Evolutionary conservation across 495 filamentous ascomycete genomes (phyloP).

Genomic region (Clohesyomyces aquaticus): DNA sequence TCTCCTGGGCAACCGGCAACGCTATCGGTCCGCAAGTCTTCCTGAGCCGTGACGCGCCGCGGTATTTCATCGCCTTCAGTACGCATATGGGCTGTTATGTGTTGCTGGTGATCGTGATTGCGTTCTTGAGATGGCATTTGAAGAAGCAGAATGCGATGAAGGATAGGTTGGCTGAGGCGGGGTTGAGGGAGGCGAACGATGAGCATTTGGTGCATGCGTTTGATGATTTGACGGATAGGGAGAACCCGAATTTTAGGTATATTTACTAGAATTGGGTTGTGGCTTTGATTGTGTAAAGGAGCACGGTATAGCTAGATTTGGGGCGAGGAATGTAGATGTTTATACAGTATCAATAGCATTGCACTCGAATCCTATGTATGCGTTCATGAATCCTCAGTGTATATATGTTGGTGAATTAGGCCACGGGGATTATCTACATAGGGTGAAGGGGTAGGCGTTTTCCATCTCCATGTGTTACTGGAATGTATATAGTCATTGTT

Average conservation of each 20-base stretch:
- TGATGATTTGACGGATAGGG: slow-evolving; percentile 63
- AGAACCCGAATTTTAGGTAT: slow-evolving; percentile 60
- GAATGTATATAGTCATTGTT: no score
- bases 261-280: no score
- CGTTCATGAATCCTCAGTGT: no score
- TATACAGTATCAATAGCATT: no score
- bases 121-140: slow-evolving; percentile 55
- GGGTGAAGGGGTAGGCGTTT: no score
- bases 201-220: slow-evolving; percentile 57
- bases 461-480: no score
- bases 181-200: slow-evolving; percentile 52
- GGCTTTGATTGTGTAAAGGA: no score
- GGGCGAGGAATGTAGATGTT: no score
- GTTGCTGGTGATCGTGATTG: slow-evolving; percentile 52
- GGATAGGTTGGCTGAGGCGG: slow-evolving; percentile 49
- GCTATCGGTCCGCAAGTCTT: slow-evolving; percentile 55
- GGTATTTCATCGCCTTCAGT: slow-evolving; percentile 59
- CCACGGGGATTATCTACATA: no score
- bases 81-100: slow-evolving; percentile 60
- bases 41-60: slow-evolving; percentile 54
- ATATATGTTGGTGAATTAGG: no score
- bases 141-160: slow-evolving; percentile 53
- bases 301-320: no score
- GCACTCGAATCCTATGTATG: no score
- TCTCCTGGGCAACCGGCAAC: slow-evolving; percentile 46